Base-by-base conservation (phyloP, 345 rosid species). In the Aquilaria yunnanensis region DNA sequence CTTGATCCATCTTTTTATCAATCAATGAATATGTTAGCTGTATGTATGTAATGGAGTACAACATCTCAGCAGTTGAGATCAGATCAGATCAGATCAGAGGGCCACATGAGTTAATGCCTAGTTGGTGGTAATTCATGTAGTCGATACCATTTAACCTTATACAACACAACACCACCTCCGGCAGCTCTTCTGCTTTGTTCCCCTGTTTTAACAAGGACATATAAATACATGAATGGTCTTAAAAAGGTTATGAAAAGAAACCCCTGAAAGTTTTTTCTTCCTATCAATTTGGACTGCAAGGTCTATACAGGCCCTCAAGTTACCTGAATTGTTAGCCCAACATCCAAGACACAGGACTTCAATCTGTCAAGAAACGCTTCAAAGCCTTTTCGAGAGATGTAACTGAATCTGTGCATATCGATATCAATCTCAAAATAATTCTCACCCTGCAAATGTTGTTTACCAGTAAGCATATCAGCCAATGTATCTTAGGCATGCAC, bases 241-340 rank as follows among this genome's bases (percentile, higher is more conserved):
- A 7, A 13, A 50, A 65, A 59, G 14, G 51, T 47, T 10, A 23
- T 23, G 23, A 23, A 23, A 2, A 57, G 51, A 30, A 41, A 3
- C 46, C 10, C 4, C 54, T 53, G 51, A 34, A 47, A 48, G 16
- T 23, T 23, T 23, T 23, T 23, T 23, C 23, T 23, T 23, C 23
- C 23, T 23, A 23, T 23, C 23, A 23, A 23, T 23, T 23, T 23
- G 23, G 23, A 23, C 23, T 23, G 23, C 23, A 23, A 23, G 23
- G 23, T 23, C 23, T 23, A 23, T 23, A 23, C 23, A 23, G 23
- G 23, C 23, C 32, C 6, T 33, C 33, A 33, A 63, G 70, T 62
- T 76, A 76, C 96, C 97, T 93, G 98, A 70, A 90, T 90, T 30
- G 97, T 93, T 65, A 93, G 86, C 75, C 97, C 98, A 77, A 93